Evolutionary conservation across 2,329 filamentous ascomycete genomes (phyloP), one percentile per base, ranked within the genome.

Genomic region (Sphaerulina musiva): DNA sequence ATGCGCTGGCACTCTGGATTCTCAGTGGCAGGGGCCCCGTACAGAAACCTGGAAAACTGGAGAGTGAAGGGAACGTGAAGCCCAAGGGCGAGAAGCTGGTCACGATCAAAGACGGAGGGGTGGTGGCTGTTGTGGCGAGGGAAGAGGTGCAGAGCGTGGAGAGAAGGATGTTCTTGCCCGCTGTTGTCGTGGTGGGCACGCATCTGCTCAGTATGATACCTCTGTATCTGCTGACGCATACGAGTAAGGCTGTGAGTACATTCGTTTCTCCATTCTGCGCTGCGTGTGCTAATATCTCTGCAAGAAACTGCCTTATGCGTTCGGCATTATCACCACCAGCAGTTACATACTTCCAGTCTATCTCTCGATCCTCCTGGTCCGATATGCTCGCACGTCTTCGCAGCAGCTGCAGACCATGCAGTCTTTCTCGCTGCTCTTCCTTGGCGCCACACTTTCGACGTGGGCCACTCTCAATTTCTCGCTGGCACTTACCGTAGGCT

Each of bases 401-500:
- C 88, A 91, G 66, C 85, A 92, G 66, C 84, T 86, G 65, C 80
- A 84, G 46, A 81, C 96, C 48, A 83, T 90, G 60, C 91, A 95
- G 69, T 93, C 86, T 54, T 90, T 97, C 75, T 95, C 90, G 5
- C 81, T 97, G n/a, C 82, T 98, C 10, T 78, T 95, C 8, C 81
- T 97, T 0, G 93, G 93, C 64, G 88, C 96, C 76, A 91, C 89
- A 64, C 83, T 98, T 60, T 91, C 91, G 10, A 86, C 91, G 0
- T 85, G 98, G 10, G 92, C 93, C 2, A 98, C 92, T 0, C 81
- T 98, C 48, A 98, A 98, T 73, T 98, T 98, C 77, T 90, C 87
- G 2, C 83, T 96, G 11, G 85, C 89, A 46, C 85, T 97, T 68
- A 76, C 95, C 38, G 77, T 96, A 48, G 93, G 93, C 38, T 74